Base-by-base conservation (phyloP, 495 filamentous ascomycete species). In the Amphirosellinia nigrospora region DNA sequence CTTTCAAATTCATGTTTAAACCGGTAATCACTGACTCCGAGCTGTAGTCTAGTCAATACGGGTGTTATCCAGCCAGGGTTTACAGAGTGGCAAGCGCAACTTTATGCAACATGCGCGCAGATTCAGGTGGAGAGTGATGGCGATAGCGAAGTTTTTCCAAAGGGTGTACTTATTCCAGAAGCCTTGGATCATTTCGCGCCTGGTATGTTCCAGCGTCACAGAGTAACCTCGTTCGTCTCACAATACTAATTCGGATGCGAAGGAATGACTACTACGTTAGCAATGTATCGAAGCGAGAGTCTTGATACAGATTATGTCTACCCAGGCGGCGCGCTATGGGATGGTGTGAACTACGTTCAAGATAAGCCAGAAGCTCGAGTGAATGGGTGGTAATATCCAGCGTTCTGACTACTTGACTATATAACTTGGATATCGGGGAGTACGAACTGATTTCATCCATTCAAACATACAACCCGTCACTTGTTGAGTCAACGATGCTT, bases 251-350 rank as follows among this genome's bases (percentile, higher is more conserved):
- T 15, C 6, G 45, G 4, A 43, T 46, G 4, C 5, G 26, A 28
- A 66, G 63, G 63, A 1, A 53, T 66, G 63, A 38, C 7, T 26
- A 66, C 63, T 6, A 21, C 46, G 7, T 3, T 53, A 6, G 16
- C 21, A 10, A 66, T 66, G 63, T 36, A 66, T 13, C 23, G 32
- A 43, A 8, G 10, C 21, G n/a, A 52, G 32, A 55, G 13, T 15
- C 6, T 66, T 7, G 63, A 66, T 19, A 28, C n/a, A 15, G 63
- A 66, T 30, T 66, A 52, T 11, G 63, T 66, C 21, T 66, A 66
- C n/a, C 43, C 63, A 6, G 63, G 63, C 23, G 63, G 63, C 15
- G 16, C 15, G 13, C 19, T 66, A 19, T 66, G 63, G 63, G 7
- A 26, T 36, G 63, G 63, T 5, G 11, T 11, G 11, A 23, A 34